These are phyloP conservation scores for Penicillium sp. DNA, from an alignment of 2,329 filamentous ascomycete genomes.

Conservation along the genomic window DNA sequence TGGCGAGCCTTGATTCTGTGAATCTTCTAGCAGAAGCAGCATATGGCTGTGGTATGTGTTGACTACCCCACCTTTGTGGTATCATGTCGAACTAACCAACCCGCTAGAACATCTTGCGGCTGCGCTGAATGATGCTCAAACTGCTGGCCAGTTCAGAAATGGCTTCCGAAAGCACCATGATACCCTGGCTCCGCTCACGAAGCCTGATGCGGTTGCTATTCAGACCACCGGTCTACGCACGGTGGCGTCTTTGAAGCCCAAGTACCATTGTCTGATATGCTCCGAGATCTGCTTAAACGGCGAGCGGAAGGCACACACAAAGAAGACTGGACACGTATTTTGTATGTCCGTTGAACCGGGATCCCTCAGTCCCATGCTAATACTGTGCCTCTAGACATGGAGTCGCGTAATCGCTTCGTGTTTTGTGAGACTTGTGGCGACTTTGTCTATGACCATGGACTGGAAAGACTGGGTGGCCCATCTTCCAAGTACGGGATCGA, in stretches of 20 bases:
- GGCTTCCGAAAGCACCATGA: slow-evolving; percentile 34
- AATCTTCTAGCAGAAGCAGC: slow-evolving; percentile 38
- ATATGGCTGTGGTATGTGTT: slow-evolving; percentile 42
- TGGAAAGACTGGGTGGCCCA: slow-evolving; percentile 36
- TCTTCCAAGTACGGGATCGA: slow-evolving; percentile 13
- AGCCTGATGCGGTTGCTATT: slow-evolving; percentile 20
- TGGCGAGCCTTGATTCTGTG: slow-evolving; percentile 37
- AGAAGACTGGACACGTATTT: slow-evolving; percentile 41
- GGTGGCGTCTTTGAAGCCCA: slow-evolving; percentile 35
- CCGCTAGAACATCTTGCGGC: slow-evolving; percentile 40
- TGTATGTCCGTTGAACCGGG: slow-evolving; percentile 29
- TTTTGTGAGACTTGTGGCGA: slow-evolving; percentile 43
- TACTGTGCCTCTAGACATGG: slow-evolving; percentile 33
- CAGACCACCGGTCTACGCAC: slow-evolving; percentile 22
- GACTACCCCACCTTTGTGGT: neutral
- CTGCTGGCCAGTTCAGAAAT: slow-evolving; percentile 37
- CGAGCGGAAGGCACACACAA: slow-evolving; percentile 36
- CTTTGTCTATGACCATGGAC: slow-evolving; percentile 42
- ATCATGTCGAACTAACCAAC: slow-evolving; percentile 15
- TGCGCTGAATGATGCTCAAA: slow-evolving; percentile 31
- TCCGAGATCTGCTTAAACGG: slow-evolving; percentile 31
- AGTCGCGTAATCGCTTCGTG: slow-evolving; percentile 40
- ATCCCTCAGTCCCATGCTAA: slow-evolving; percentile 5
- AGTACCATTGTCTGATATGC: slow-evolving; percentile 41
- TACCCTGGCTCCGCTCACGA: slow-evolving; percentile 28